Percentiles rank a stretch among this genome's conserved stretches.
Conservation (phyloP, 768 basidiomycete genomes). For the Kwoniella newhampshirensis region DNA sequence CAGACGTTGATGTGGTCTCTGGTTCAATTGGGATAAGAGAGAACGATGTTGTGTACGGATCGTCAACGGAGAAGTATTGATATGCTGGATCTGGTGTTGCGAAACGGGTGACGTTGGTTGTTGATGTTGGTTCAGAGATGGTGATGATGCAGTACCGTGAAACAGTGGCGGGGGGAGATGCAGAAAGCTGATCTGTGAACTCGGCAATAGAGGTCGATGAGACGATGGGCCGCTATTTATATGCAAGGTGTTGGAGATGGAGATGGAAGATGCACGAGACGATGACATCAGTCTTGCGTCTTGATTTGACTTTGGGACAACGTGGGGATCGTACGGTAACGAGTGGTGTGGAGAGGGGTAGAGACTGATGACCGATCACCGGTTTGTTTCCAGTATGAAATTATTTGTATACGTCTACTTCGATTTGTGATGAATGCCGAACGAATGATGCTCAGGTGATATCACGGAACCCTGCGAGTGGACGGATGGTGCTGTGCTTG, state of each 20-base stretch:
- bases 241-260: background rate
- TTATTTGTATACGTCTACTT: too few species aligned
- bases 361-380: too few species aligned
- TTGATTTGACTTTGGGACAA: background rate
- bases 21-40: constrained; percentile 1
- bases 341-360: too few species aligned
- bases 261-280: background rate
- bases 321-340: background rate
- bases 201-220: constrained; percentile 15
- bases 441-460: too few species aligned
- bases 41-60: background rate
- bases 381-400: too few species aligned
- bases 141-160: too few species aligned
- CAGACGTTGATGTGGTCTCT: background rate
- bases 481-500: too few species aligned
- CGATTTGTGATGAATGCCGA: too few species aligned
- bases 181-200: constrained; percentile 21
- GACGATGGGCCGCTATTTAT: background rate
- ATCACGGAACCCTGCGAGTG: too few species aligned
- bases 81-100: background rate
- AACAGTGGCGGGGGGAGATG: constrained; percentile 18
- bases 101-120: too few species aligned
- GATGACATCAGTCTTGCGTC: constrained; percentile 10
- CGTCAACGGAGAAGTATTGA: background rate
- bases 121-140: background rate